These are phyloP conservation scores for Ogataea paradorogensis DNA, from an alignment of 805 yeast species.

Conservation along the genomic window DNA sequence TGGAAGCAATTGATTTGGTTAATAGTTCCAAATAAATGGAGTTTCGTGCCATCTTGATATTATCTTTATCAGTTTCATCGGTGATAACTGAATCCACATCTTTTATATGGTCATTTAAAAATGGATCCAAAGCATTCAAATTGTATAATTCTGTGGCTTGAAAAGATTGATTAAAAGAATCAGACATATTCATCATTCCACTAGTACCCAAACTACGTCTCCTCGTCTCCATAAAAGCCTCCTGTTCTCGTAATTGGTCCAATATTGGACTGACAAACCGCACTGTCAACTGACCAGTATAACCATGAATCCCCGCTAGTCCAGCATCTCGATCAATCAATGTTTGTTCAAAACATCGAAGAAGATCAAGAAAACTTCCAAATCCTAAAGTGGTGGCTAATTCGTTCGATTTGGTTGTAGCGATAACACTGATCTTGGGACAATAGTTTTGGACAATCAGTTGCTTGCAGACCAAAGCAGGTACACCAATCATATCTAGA, in stretches of 20 bases:
- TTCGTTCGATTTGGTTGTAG: constrained; percentile 25
- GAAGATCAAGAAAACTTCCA: constrained; percentile 20
- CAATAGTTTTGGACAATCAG: constrained; percentile 29
- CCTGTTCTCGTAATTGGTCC: constrained; percentile 25
- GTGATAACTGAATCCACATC: constrained; percentile 17
- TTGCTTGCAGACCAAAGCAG: constrained; percentile 29
- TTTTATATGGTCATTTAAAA: constrained; percentile 23
- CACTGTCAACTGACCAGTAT: constrained; percentile 21
- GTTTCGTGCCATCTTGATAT: constrained; percentile 33
- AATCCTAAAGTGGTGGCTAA: constrained; percentile 23
- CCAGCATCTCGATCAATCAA: constrained; percentile 23
- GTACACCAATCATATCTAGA: constrained; percentile 28
- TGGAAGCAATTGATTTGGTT: constrained; percentile 55
- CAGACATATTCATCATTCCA: constrained; percentile 11
- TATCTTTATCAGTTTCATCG: constrained; percentile 4
- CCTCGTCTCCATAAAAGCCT: constrained; percentile 10
- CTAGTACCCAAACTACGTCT: constrained; percentile 15
- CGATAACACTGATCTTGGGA: constrained; percentile 33
- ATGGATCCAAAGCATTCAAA: constrained; percentile 14
- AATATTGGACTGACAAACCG: constrained; percentile 29
- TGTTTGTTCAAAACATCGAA: constrained; percentile 30
- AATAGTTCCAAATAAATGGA: constrained; percentile 57
- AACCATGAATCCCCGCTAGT: constrained; percentile 6
- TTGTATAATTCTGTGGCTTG: constrained; percentile 25
- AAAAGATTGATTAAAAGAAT: constrained; percentile 9